phyloP scores from a whole-genome alignment of 2,329 filamentous ascomycete genomes.

The Talaromyces sp. region DNA sequence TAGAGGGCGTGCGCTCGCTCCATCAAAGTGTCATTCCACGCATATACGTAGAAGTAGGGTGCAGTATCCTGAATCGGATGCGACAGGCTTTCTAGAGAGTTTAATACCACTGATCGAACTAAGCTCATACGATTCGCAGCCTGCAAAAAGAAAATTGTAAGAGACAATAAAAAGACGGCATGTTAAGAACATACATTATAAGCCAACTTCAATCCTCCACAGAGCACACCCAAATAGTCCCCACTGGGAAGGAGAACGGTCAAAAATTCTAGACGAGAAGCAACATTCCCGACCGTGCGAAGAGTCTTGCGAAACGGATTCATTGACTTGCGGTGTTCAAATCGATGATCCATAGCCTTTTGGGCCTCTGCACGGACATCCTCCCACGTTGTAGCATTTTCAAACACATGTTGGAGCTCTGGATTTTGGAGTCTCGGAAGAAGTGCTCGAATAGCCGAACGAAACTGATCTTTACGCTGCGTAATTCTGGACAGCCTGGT shows the following conservation, averaged over 20 bases:
- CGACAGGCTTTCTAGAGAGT: not conserved
- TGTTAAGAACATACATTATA: not conserved
- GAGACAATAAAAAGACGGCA: not conserved
- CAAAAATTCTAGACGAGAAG: not conserved
- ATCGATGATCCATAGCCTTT: not conserved
- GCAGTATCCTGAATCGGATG: not conserved
- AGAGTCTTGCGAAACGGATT: not conserved
- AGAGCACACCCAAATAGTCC: not conserved
- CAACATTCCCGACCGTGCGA: not conserved
- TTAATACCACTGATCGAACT: not conserved
- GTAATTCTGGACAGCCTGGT: not conserved
- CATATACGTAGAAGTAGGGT: not conserved
- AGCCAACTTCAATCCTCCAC: not conserved
- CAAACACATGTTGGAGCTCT: not conserved
- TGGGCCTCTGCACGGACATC: not conserved
- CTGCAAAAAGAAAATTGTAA: not conserved
- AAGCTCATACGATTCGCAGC: not conserved
- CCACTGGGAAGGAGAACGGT: not conserved
- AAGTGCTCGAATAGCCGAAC: not conserved
- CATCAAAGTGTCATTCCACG: not conserved
- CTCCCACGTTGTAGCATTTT: not conserved
- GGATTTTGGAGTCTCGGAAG: not conserved
- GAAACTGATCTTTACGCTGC: not conserved
- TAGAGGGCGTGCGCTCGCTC: not conserved
- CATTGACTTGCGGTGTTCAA: not conserved